Percentiles rank a stretch among this genome's conserved stretches.
Evolutionary conservation across 345 rosid species (phyloP).

Genomic region (Psidium guajava): DNA sequence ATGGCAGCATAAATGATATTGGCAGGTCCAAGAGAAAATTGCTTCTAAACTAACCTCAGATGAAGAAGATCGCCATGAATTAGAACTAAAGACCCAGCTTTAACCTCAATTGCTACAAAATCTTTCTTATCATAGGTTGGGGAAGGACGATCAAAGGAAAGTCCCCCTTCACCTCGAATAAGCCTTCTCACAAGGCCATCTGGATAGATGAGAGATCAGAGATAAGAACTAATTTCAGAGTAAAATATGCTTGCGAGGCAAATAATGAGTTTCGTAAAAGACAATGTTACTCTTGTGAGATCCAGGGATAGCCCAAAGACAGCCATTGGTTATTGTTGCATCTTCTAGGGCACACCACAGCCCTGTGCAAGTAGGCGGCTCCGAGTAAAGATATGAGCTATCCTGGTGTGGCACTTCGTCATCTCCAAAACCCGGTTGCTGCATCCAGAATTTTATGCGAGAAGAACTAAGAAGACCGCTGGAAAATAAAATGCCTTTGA

Average conservation of each 20-base stretch:
- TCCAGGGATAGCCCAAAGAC: constrained; percentile 97
- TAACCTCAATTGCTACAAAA: constrained; percentile 78
- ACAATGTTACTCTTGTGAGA: constrained; percentile 65
- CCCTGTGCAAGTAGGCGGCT: constrained; percentile 83
- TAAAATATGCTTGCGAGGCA: neutral
- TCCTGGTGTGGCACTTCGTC: constrained; percentile 97
- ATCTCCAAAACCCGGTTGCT: constrained; percentile 99
- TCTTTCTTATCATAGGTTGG: constrained; percentile 73
- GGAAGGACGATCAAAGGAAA: constrained; percentile 64
- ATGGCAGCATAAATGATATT: neutral
- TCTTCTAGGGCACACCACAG: constrained; percentile 96
- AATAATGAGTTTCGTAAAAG: neutral
- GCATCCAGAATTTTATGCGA: neutral
- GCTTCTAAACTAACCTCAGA: constrained; percentile 49
- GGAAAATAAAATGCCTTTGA: neutral
- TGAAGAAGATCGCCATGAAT: constrained; percentile 91
- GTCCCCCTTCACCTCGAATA: constrained; percentile 66
- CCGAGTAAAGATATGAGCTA: constrained; percentile 78
- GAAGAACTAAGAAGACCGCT: neutral
- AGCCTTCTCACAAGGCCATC: constrained; percentile 91
- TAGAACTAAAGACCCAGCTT: constrained; percentile 83
- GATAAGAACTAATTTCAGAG: neutral
- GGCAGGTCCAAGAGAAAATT: neutral
- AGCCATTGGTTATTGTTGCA: constrained; percentile 70
- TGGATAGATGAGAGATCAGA: constrained; percentile 12